Evolutionary conservation across 306 rosid genomes (phyloP).

Genomic region (Vigna hirtella): DNA sequence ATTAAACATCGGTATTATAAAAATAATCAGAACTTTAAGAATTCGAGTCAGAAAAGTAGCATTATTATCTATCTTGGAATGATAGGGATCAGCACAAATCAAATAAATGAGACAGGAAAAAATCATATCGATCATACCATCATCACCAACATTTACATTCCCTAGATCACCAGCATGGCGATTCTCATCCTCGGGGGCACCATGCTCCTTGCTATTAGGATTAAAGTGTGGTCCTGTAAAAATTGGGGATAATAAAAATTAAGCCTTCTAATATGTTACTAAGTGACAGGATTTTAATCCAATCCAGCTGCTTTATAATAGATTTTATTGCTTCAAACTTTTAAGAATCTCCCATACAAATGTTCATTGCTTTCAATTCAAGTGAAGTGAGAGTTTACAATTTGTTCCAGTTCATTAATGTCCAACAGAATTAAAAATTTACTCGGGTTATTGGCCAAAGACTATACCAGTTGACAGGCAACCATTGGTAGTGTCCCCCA

Average conservation of each 20-base stretch:
- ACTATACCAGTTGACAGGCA: constrained; percentile 91
- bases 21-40: background rate
- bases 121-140: constrained; percentile 57
- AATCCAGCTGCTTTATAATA: background rate
- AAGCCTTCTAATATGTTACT: background rate
- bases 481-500: constrained; percentile 96
- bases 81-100: background rate
- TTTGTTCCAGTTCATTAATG: constrained; percentile 1
- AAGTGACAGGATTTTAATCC: background rate
- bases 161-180: constrained; percentile 99
- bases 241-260: background rate
- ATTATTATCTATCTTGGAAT: background rate
- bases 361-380: background rate
- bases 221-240: constrained; percentile 85
- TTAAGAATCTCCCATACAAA: background rate
- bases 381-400: background rate
- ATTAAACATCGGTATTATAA: background rate
- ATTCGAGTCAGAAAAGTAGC: background rate
- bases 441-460: constrained; percentile 1
- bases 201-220: constrained; percentile 81
- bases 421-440: background rate
- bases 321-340: constrained; percentile 14
- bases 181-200: constrained; percentile 78
- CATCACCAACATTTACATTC: constrained; percentile 78
- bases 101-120: background rate